Conservation (phyloP, 2,329 filamentous ascomycete species). For the Coleophoma cylindrospora region DNA sequence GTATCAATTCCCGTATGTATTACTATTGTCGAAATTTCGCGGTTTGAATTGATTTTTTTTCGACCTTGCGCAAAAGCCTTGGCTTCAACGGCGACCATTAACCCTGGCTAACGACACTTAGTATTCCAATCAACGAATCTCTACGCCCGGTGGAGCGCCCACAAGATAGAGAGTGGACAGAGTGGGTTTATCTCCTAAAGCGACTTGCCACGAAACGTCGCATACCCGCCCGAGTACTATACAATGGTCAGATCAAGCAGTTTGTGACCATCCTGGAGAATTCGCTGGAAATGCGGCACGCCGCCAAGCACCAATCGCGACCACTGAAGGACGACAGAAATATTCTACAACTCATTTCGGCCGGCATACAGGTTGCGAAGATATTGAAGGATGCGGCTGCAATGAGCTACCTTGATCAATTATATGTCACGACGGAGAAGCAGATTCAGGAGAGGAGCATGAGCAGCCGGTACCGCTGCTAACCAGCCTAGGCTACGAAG, state of each 20-base stretch:
- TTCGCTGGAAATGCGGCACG: slow-evolving; percentile 82
- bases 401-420: slow-evolving; percentile 74
- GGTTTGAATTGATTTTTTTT: too few species aligned
- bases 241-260: slow-evolving; percentile 89
- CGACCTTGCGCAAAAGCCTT: too few species aligned
- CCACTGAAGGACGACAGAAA: slow-evolving; percentile 86
- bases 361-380: slow-evolving; percentile 81
- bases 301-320: slow-evolving; percentile 76
- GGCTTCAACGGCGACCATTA: not conserved
- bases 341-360: slow-evolving; percentile 81
- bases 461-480: slow-evolving; percentile 21
- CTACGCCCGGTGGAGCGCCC: slow-evolving; percentile 72
- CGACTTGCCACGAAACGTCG: slow-evolving; percentile 79
- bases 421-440: slow-evolving; percentile 79
- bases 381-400: slow-evolving; percentile 79
- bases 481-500: not conserved
- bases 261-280: slow-evolving; percentile 86
- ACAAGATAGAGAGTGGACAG: slow-evolving; percentile 81
- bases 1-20: slow-evolving; percentile 67
- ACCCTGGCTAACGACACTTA: not conserved
- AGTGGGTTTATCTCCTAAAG: slow-evolving; percentile 87
- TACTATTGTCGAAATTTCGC: too few species aligned
- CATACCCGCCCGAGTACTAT: slow-evolving; percentile 77
- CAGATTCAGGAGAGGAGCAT: slow-evolving; percentile 65
- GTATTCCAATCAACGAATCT: slow-evolving; percentile 45